Evolutionary conservation across 306 rosid genomes (phyloP).

Genomic region (Echinosophora koreensis): DNA sequence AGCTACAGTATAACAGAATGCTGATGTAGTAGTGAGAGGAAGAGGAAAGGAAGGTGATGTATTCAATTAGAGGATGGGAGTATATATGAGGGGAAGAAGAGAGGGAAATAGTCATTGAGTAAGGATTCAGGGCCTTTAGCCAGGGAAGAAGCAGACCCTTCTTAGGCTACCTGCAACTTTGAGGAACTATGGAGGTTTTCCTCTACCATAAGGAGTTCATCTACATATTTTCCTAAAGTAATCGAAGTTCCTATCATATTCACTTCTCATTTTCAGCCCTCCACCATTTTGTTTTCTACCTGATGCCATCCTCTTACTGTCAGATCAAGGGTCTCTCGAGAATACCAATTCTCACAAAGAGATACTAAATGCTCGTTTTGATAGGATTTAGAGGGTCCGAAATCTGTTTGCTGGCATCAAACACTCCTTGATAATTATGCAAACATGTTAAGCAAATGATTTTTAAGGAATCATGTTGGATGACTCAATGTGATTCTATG

Average conservation of each 20-base stretch:
- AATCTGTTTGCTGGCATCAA: background rate
- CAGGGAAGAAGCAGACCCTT: no score
- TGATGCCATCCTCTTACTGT: background rate
- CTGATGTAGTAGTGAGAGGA: no score
- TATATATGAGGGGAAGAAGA: no score
- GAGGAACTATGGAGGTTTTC: background rate
- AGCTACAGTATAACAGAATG: no score
- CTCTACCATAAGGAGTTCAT: background rate
- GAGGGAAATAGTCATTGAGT: no score
- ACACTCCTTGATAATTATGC: no score
- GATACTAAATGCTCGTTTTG: background rate
- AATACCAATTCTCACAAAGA: slow-evolving; percentile 7
- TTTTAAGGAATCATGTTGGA: slow-evolving; percentile 1
- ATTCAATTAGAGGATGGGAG: no score
- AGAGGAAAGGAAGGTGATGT: no score
- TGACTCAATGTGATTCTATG: background rate
- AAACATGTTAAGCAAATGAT: background rate
- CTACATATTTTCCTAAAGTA: background rate
- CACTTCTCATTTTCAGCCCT: background rate
- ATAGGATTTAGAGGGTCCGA: background rate
- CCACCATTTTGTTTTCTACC: background rate
- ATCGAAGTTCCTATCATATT: background rate
- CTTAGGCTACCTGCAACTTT: no score
- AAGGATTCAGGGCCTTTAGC: no score
- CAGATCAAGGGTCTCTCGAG: background rate